Conservation (phyloP, 1,284 basidiomycete genomes). For the Fistulinella staudtii region DNA sequence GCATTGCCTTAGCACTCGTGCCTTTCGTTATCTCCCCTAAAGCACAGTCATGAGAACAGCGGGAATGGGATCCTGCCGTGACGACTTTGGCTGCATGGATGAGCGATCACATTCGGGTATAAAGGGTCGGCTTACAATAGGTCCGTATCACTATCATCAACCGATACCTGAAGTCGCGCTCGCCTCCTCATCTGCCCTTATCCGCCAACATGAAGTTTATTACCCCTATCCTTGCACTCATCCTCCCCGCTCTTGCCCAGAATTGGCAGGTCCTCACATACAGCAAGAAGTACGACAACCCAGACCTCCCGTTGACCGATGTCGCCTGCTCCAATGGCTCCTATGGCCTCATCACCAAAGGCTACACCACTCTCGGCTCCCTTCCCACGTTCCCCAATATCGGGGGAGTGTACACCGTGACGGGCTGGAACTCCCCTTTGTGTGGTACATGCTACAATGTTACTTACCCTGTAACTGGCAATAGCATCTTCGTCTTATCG, state of each 20-base stretch:
- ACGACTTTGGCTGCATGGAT: too few species aligned
- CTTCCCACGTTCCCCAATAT: conserved; percentile 45
- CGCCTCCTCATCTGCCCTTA: too few species aligned
- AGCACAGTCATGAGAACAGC: too few species aligned
- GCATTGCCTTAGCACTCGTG: too few species aligned
- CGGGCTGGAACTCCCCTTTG: neutral
- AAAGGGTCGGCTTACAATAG: too few species aligned
- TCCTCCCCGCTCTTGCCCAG: neutral
- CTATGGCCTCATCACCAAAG: conserved; percentile 44
- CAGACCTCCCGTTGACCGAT: conserved; percentile 29
- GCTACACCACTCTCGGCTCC: conserved; percentile 38
- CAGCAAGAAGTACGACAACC: neutral
- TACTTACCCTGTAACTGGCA: neutral
- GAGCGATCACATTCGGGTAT: too few species aligned
- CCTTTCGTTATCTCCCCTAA: too few species aligned
- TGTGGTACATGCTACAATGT: neutral
- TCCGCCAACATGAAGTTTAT: neutral
- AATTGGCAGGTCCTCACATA: neutral
- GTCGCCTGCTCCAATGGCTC: conserved; percentile 50
- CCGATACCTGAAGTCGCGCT: too few species aligned
- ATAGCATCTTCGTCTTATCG: neutral
- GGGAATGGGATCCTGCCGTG: too few species aligned
- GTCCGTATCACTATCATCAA: too few species aligned
- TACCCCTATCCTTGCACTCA: neutral
- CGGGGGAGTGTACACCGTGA: conserved; percentile 39